Base-by-base conservation (phyloP, 78 protist genomes). In the Cavenderia fasciculata region DNA sequence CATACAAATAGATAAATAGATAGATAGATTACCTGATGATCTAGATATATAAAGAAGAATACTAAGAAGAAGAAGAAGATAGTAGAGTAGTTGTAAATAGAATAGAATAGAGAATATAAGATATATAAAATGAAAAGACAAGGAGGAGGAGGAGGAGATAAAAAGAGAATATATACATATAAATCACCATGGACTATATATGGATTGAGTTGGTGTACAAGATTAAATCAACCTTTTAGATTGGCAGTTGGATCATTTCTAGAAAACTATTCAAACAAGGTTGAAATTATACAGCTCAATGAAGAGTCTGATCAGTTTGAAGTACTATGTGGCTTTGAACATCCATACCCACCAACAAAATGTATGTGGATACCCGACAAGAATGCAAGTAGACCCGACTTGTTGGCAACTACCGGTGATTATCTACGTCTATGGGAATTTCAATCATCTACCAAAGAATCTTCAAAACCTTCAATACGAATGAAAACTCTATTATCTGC, bases 261-360 rank as follows among this genome's bases (percentile, higher is more conserved):
- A 52, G 99, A 98, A 62, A 96, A 94, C 8, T 94, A 95, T 75
- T 38, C 65, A 33, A 97, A 97, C 92, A 82, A 93, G 19, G 95
- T 95, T 4, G 82, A 74, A n/a, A 62, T 95, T 29, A 68, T 87
- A 47, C 94, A 92, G 31, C 49, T 91, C 14, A 74, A 79, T 66
- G 95, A 87, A n/a, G 91, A 66, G n/a, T 61, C 74, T 14, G 71
- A 65, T 33, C 69, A 56, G 27, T 61, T 95, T 38, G 93, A 72
- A 68, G 69, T 36, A 1, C 11, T 43, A 10, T 94, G 93, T 23
- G n/a, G 36, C 2, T 92, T 97, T 33, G 98, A 95, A 8, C 99
- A 96, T 44, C 97, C 97, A 0, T 98, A 97, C 43, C 99, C 99
- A 11, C 87, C 99, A 4, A 97, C 99, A 0, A 97, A 97, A 92